These are phyloP conservation scores for Xylariales sp. DNA, from an alignment of 2,329 filamentous ascomycete genomes.

Conservation along the genomic window DNA sequence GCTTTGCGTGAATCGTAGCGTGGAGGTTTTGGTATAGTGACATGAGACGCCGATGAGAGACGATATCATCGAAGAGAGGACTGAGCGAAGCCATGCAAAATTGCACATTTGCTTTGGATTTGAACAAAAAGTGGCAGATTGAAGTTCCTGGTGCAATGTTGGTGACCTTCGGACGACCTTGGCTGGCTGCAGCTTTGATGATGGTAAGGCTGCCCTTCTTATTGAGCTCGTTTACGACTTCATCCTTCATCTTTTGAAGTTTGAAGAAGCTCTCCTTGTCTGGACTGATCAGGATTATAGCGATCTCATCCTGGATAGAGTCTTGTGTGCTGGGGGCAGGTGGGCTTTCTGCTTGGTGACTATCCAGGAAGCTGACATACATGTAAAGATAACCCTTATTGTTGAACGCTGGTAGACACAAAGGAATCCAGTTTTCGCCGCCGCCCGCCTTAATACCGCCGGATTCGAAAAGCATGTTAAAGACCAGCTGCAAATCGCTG, in stretches of 20 bases:
- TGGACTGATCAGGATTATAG: constrained; percentile 85
- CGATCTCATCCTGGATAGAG: constrained; percentile 68
- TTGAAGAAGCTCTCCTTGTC: constrained; percentile 93
- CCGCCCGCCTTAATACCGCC: constrained; percentile 84
- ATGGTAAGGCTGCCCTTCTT: constrained; percentile 71
- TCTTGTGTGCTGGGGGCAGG: constrained; percentile 50
- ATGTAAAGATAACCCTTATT: constrained; percentile 96
- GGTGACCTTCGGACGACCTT: constrained; percentile 66
- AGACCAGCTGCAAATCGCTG: constrained; percentile 91
- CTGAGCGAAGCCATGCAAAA: constrained; percentile 85
- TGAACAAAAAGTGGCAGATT: constrained; percentile 91
- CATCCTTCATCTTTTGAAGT: constrained; percentile 68
- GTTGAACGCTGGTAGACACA: constrained; percentile 96
- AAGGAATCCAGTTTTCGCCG: constrained; percentile 95
- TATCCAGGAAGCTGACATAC: constrained; percentile 94
- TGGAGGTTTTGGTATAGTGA: constrained; percentile 83
- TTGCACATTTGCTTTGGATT: constrained; percentile 90
- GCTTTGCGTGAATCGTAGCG: constrained; percentile 76
- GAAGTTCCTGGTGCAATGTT: constrained; percentile 78
- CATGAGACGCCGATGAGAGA: constrained; percentile 69
- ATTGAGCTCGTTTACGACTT: constrained; percentile 63
- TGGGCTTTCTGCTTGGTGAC: constrained; percentile 39
- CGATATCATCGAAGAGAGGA: constrained; percentile 56
- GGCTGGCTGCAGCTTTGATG: constrained; percentile 66
- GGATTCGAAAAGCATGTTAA: constrained; percentile 99